A percentile compares a stretch with the other conserved stretches of the same genome.
These are phyloP conservation scores for Adansonia digitata DNA, from an alignment of 345 rosid species.

Conservation along the genomic window DNA sequence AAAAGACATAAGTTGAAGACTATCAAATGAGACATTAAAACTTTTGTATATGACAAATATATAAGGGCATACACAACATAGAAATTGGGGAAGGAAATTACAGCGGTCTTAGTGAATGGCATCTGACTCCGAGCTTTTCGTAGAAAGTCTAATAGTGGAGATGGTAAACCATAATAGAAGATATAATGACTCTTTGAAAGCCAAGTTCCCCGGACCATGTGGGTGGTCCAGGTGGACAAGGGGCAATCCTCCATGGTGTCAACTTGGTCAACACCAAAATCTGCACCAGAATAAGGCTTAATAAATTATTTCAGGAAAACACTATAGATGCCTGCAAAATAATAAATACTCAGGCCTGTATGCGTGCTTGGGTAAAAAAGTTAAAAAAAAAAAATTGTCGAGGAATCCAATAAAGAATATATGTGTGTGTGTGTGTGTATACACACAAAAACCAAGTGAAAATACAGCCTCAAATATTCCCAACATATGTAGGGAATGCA, in stretches of 20 bases:
- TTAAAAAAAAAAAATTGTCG: background rate
- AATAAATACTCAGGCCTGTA: background rate
- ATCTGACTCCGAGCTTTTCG: constrained; percentile 39
- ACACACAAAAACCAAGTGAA: background rate
- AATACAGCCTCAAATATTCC: background rate
- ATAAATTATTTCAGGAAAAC: background rate
- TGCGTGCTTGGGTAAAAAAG: background rate
- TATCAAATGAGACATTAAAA: background rate
- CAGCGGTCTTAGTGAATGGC: constrained; percentile 19
- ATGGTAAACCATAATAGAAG: constrained; percentile 80
- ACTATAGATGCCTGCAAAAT: background rate
- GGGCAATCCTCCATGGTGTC: constrained; percentile 33
- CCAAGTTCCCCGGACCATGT: constrained; percentile 97
- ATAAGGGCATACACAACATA: background rate
- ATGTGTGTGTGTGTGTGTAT: background rate
- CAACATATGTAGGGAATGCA: background rate
- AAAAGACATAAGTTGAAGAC: background rate
- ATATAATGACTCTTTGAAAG: constrained; percentile 55
- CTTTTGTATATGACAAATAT: background rate
- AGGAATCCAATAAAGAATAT: background rate
- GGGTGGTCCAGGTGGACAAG: constrained; percentile 44
- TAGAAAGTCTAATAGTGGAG: constrained; percentile 60
- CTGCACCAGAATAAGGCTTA: constrained; percentile 36
- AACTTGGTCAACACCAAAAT: constrained; percentile 50
- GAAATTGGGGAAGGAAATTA: constrained; percentile 29